Evolutionary conservation across 2,329 filamentous ascomycete genomes (phyloP).

Genomic region (Microcyclospora pomicola): DNA sequence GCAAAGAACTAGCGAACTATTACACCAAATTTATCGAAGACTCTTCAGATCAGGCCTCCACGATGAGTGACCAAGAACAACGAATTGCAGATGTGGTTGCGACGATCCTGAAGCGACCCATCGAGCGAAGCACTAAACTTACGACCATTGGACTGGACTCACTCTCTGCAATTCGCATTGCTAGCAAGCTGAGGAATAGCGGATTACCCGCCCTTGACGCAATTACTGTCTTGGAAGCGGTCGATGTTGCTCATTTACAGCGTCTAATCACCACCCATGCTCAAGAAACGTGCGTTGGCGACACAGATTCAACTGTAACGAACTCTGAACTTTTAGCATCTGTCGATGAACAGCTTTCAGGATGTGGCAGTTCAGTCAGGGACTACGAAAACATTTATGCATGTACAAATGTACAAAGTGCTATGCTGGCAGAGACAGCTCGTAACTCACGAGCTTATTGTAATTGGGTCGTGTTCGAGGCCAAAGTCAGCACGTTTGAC

Average conservation of each 20-base stretch:
- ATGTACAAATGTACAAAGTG: slow-evolving; percentile 61
- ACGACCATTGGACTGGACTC: slow-evolving; percentile 52
- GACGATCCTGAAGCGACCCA: slow-evolving; percentile 6
- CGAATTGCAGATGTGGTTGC: slow-evolving; percentile 10
- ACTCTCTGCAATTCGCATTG: slow-evolving; percentile 46
- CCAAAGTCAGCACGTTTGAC: not conserved
- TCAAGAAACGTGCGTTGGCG: not conserved
- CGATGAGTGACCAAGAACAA: not conserved
- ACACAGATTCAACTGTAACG: not conserved
- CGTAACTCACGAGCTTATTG: slow-evolving; percentile 51
- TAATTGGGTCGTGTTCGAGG: slow-evolving; percentile 46
- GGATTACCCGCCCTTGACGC: slow-evolving; percentile 43
- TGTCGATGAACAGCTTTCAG: not conserved
- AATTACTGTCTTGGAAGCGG: slow-evolving; percentile 46
- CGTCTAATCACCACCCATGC: not conserved
- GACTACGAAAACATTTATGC: slow-evolving; percentile 30
- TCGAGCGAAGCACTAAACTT: slow-evolving; percentile 29
- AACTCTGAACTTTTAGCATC: not conserved
- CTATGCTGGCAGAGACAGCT: slow-evolving; percentile 67
- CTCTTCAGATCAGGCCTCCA: slow-evolving; percentile 1
- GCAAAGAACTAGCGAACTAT: slow-evolving; percentile 44
- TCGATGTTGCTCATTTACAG: slow-evolving; percentile 27
- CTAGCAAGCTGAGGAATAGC: slow-evolving; percentile 46
- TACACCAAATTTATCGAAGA: slow-evolving; percentile 30
- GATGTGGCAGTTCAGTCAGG: not conserved